phyloP scores from a whole-genome alignment of 1,284 basidiomycete genomes.

The Rhodotorula sp. region DNA sequence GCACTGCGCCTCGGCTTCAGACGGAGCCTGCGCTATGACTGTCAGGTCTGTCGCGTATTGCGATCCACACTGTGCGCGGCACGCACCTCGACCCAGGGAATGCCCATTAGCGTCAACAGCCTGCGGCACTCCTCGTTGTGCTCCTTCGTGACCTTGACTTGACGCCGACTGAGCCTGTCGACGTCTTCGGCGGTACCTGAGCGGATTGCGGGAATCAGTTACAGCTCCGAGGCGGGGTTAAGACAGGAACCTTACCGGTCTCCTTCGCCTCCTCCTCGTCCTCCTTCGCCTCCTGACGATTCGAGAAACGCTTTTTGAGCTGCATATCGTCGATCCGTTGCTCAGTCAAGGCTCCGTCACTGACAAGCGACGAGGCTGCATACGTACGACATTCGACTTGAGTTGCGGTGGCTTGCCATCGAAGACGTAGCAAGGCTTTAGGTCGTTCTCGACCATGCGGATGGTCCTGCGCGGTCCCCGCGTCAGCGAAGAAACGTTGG shows the following conservation, averaged over 20 bases:
- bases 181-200: conserved; percentile 81
- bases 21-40: conserved; percentile 68
- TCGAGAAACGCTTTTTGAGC: conserved; percentile 89
- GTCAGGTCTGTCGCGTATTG: neutral
- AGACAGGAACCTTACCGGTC: conserved; percentile 58
- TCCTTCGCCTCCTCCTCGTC: conserved; percentile 96
- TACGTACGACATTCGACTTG: conserved; percentile 88
- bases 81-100: conserved; percentile 83
- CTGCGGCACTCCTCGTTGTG: conserved; percentile 95
- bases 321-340: conserved; percentile 46
- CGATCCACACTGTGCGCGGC: neutral
- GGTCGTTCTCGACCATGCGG: conserved; percentile 97
- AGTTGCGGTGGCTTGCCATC: conserved; percentile 97
- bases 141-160: conserved; percentile 90
- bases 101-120: conserved; percentile 90
- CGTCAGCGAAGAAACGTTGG: neutral
- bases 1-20: conserved; percentile 98
- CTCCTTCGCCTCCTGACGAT: conserved; percentile 86
- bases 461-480: conserved; percentile 58
- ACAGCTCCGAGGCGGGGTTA: neutral
- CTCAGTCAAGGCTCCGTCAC: neutral
- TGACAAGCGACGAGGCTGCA: no score
- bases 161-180: conserved; percentile 83
- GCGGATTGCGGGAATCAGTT: neutral
- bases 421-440: conserved; percentile 97